These are phyloP conservation scores for Penicillium nucicola DNA, from an alignment of 495 filamentous ascomycete genomes.

Conservation along the genomic window DNA sequence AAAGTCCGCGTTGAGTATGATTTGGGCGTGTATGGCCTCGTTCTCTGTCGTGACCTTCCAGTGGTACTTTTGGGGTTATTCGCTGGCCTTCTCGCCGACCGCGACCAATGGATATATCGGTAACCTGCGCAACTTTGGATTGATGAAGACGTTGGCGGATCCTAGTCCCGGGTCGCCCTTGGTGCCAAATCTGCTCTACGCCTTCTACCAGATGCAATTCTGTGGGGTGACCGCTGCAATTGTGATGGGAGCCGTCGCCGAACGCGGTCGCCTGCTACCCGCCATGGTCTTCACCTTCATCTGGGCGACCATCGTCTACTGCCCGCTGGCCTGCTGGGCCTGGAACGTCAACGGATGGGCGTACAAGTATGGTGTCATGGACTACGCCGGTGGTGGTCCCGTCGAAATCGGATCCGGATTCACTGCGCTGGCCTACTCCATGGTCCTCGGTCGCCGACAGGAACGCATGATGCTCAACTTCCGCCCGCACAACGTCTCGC, in stretches of 20 bases:
- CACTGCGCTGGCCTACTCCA: constrained; percentile 89
- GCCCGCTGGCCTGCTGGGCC: constrained; percentile 90
- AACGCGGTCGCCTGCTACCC: constrained; percentile 91
- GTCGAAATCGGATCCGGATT: constrained; percentile 96
- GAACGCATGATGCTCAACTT: constrained; percentile 99
- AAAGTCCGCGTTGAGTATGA: constrained; percentile 67
- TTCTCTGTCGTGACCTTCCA: constrained; percentile 66
- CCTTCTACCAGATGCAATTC: constrained; percentile 92
- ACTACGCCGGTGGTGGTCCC: constrained; percentile 95
- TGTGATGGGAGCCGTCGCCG: constrained; percentile 86
- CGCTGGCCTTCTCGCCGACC: constrained; percentile 62
- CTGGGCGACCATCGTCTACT: constrained; percentile 98
- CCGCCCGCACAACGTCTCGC: constrained; percentile 95
- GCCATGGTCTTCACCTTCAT: constrained; percentile 92
- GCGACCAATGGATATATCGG: constrained; percentile 67
- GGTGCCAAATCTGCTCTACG: constrained; percentile 61
- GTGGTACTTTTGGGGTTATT: constrained; percentile 77
- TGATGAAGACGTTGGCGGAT: constrained; percentile 60
- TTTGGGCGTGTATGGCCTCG: constrained; percentile 67
- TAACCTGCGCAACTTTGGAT: constrained; percentile 60
- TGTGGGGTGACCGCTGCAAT: constrained; percentile 90
- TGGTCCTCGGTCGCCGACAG: constrained; percentile 92
- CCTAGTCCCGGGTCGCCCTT: constrained; percentile 63
- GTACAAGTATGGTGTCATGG: constrained; percentile 86
- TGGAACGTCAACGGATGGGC: constrained; percentile 96